Evolutionary conservation across 306 rosid genomes (phyloP).

Genomic region (Glycine soja): DNA sequence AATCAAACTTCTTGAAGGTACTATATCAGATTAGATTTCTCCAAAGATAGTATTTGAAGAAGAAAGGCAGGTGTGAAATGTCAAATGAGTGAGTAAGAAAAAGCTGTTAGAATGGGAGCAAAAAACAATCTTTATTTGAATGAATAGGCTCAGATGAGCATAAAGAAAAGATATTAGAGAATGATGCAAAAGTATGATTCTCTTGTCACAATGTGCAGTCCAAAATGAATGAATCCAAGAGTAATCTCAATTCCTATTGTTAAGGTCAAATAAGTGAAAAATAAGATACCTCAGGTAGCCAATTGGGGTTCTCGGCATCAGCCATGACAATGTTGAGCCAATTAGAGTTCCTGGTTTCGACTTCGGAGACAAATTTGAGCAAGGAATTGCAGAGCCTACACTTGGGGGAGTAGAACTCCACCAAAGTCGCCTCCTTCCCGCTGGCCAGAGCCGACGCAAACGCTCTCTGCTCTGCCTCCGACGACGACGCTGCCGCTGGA

Average conservation of each 20-base stretch:
- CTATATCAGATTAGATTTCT: too few species aligned
- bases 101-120: too few species aligned
- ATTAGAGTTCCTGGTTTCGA: slow-evolving; percentile 69
- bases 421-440: slow-evolving; percentile 75
- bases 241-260: neutral
- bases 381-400: slow-evolving; percentile 85
- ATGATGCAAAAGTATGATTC: too few species aligned
- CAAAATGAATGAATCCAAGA: too few species aligned
- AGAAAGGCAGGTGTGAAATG: too few species aligned
- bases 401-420: slow-evolving; percentile 90
- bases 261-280: neutral
- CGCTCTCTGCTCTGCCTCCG: slow-evolving; percentile 83
- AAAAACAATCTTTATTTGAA: too few species aligned
- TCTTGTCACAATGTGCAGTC: too few species aligned
- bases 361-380: slow-evolving; percentile 64
- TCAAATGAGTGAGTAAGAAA: too few species aligned
- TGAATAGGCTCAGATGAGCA: too few species aligned
- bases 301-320: slow-evolving; percentile 89
- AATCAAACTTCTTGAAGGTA: too few species aligned
- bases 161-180: too few species aligned
- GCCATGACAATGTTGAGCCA: slow-evolving; percentile 92
- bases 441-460: slow-evolving; percentile 85
- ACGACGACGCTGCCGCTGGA: slow-evolving; percentile 58
- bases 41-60: too few species aligned
- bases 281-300: slow-evolving; percentile 72